Evolutionary conservation across 176 grass and related monocot species (phyloP).

Genomic region (Themeda triandra): DNA sequence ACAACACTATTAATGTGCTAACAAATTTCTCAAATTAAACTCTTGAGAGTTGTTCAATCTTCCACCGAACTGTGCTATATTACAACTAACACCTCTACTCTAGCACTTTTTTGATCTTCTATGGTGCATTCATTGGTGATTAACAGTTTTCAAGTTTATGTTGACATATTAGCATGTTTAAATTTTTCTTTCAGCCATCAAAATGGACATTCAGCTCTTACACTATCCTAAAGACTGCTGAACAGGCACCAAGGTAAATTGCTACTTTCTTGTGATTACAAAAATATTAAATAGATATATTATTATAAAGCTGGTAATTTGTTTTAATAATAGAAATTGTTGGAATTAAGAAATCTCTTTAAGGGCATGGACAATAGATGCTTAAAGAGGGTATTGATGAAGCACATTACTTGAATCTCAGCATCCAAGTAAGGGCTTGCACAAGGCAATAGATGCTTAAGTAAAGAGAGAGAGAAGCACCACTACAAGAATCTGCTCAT

Average conservation of each 20-base stretch:
- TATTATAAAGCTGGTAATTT: background rate
- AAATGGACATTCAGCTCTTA: conserved; percentile 94
- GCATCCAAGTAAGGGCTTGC: background rate
- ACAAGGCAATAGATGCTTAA: background rate
- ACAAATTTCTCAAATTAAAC: background rate
- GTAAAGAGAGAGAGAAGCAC: background rate
- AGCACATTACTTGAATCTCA: background rate
- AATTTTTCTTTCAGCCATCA: conserved; percentile 71
- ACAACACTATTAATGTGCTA: background rate
- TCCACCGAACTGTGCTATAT: background rate
- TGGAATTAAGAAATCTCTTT: background rate
- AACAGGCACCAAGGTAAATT: conserved; percentile 87
- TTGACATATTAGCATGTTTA: conserved; percentile 18
- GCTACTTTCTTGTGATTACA: background rate
- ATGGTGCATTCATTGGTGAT: background rate
- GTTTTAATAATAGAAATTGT: background rate
- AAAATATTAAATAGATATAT: background rate
- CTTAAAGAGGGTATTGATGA: background rate
- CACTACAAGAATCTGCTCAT: background rate
- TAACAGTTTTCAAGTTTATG: background rate
- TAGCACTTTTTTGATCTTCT: background rate
- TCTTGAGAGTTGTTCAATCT: background rate
- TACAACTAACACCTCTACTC: conserved; percentile 8
- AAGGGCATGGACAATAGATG: background rate
- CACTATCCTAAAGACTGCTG: conserved; percentile 83